A percentile compares a stretch with the other conserved stretches of the same genome.
These are phyloP conservation scores for Lactarius trivialis DNA, from an alignment of 768 basidiomycete genomes.

Conservation along the genomic window DNA sequence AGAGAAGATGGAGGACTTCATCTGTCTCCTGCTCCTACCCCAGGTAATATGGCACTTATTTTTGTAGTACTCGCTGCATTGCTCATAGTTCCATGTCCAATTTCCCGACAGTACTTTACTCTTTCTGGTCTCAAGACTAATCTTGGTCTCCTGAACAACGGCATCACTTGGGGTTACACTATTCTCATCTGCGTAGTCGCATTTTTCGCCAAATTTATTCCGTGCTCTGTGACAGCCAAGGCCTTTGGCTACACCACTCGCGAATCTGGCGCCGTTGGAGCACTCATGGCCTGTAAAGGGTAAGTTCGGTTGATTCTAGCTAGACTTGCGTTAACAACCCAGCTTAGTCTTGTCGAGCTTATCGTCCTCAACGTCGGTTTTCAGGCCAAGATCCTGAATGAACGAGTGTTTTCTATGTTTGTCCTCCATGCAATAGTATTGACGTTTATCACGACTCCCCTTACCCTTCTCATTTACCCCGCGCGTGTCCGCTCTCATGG, in stretches of 20 bases:
- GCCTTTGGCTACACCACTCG: slow-evolving; percentile 59
- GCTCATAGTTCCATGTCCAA: slow-evolving; percentile 19
- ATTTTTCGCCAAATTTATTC: slow-evolving; percentile 73
- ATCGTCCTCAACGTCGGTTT: slow-evolving; percentile 90
- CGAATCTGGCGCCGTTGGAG: slow-evolving; percentile 79
- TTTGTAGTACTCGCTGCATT: neutral
- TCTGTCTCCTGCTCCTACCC: slow-evolving; percentile 67
- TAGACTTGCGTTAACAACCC: neutral
- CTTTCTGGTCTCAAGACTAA: slow-evolving; percentile 77
- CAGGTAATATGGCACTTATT: slow-evolving; percentile 42
- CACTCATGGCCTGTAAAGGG: slow-evolving; percentile 90
- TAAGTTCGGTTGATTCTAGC: slow-evolving; percentile 29
- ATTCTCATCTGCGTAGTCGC: slow-evolving; percentile 68
- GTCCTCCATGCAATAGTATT: slow-evolving; percentile 72
- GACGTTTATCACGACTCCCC: slow-evolving; percentile 80
- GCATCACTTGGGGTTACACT: slow-evolving; percentile 76
- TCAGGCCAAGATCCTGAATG: slow-evolving; percentile 53
- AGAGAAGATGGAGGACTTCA: slow-evolving; percentile 86
- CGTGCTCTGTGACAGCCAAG: slow-evolving; percentile 57
- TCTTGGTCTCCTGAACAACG: slow-evolving; percentile 67
- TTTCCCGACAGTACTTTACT: slow-evolving; percentile 58
- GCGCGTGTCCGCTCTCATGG: slow-evolving; percentile 41
- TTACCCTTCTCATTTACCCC: slow-evolving; percentile 77
- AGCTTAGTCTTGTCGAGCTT: slow-evolving; percentile 63
- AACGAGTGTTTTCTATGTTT: slow-evolving; percentile 81